A percentile compares a stretch with the other conserved stretches of the same genome.
These are phyloP conservation scores for Sarcocystis neurona DNA, from an alignment of 169 alveolate species.

Conservation along the genomic window DNA sequence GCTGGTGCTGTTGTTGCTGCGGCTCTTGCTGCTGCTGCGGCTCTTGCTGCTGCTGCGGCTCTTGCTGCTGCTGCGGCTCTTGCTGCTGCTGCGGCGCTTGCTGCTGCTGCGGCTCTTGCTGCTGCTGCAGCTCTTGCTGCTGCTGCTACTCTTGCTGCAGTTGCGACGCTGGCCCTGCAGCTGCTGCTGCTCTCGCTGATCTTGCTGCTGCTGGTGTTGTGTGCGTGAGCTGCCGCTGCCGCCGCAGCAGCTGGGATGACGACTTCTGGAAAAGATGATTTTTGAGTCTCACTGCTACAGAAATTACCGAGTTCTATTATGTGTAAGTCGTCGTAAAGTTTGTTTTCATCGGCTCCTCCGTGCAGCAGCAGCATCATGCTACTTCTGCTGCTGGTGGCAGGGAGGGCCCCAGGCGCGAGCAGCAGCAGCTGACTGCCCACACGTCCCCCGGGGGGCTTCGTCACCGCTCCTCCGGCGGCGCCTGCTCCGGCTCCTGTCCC, in stretches of 20 bases:
- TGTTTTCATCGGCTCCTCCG: conserved; percentile 46
- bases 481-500: background rate
- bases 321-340: conserved; percentile 22
- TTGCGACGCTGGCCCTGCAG: background rate
- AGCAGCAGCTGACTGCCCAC: conserved; percentile 14
- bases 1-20: background rate
- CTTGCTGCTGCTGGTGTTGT: conserved; percentile 34
- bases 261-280: too few relatives aligned
- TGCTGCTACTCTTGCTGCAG: background rate
- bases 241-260: too few relatives aligned
- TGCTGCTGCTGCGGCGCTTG: background rate
- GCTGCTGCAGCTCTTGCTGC: background rate
- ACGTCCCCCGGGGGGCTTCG: background rate
- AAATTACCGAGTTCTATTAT: background rate
- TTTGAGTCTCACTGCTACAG: background rate
- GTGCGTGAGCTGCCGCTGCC: too few relatives aligned
- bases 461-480: conserved; percentile 2
- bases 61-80: background rate
- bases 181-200: background rate
- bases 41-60: background rate
- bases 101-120: background rate
- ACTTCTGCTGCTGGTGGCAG: background rate
- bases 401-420: background rate
- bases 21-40: background rate
- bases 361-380: conserved; percentile 46